Evolutionary conservation across 2,329 filamentous ascomycete genomes (phyloP).

Genomic region (Emmonsiellopsis sp.): DNA sequence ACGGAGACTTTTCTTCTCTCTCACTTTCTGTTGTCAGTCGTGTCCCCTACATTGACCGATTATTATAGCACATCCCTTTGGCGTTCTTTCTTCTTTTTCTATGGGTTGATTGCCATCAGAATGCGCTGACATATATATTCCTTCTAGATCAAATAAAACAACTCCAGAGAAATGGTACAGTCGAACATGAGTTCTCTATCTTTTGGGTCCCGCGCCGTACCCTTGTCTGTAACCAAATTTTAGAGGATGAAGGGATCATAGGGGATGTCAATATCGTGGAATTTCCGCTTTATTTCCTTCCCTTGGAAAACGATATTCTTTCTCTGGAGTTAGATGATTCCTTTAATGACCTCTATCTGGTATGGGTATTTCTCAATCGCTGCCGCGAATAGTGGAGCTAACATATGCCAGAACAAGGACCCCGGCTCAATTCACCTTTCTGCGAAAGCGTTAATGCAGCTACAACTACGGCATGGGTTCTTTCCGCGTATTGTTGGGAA

Average conservation of each 20-base stretch:
- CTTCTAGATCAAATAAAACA: slow-evolving; percentile 77
- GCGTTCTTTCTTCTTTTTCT: slow-evolving; percentile 29
- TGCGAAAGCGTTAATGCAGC: slow-evolving; percentile 84
- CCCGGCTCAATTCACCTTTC: slow-evolving; percentile 83
- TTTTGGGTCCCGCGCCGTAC: slow-evolving; percentile 94
- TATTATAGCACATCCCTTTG: slow-evolving; percentile 33
- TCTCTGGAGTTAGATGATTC: slow-evolving; percentile 84
- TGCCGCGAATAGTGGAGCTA: slow-evolving; percentile 14
- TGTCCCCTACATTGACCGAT: slow-evolving; percentile 42
- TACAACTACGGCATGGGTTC: slow-evolving; percentile 84
- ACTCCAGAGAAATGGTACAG: slow-evolving; percentile 76
- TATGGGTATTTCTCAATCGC: slow-evolving; percentile 25
- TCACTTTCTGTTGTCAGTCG: slow-evolving; percentile 51
- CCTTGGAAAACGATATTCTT: slow-evolving; percentile 80
- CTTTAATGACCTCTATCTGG: slow-evolving; percentile 78
- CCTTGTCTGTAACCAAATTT: slow-evolving; percentile 77
- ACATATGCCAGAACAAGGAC: slow-evolving; percentile 58
- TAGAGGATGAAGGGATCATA: slow-evolving; percentile 87
- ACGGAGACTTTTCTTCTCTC: slow-evolving; percentile 38
- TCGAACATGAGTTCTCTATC: slow-evolving; percentile 91
- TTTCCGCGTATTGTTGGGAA: slow-evolving; percentile 94
- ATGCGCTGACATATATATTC: slow-evolving; percentile 46
- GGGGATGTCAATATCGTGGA: slow-evolving; percentile 87
- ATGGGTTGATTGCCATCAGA: slow-evolving; percentile 44
- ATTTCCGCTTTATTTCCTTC: slow-evolving; percentile 81